Base-by-base conservation (phyloP, 139 green algal genomes). In the Coelastrella sp. region DNA sequence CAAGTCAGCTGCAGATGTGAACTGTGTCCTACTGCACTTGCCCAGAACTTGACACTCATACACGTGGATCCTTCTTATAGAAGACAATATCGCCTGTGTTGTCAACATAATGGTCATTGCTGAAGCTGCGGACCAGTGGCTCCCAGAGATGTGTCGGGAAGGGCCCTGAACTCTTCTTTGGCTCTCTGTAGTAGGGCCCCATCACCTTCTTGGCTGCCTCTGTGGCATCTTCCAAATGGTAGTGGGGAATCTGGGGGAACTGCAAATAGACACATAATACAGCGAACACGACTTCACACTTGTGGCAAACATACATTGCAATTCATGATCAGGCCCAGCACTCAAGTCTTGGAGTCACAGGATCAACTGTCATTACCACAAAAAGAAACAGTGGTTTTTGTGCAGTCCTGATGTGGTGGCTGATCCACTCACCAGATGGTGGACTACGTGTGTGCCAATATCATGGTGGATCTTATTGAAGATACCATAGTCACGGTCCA, bases 391-490 rank as follows among this genome's bases (percentile, higher is more conserved):
- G n/a, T n/a, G n/a, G n/a, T n/a, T n/a, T n/a, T n/a, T n/a, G n/a
- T n/a, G n/a, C n/a, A n/a, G n/a, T n/a, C n/a, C n/a, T n/a, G n/a
- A n/a, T n/a, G n/a, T n/a, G n/a, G n/a, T n/a, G n/a, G n/a, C n/a
- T n/a, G n/a, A n/a, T n/a, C n/a, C 27, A 15, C 75, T 71, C 53
- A 82, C 75, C 75, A 99, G 90, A 88, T 99, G 96, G 83, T 99
- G 96, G 77, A 98, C 89, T 6, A 98, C 96, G 88, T 99, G 96
- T 23, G 95, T 98, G 59, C 95, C 96, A 40, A 99, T 99, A 88
- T 98, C 93, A 79, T 99, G 96, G 88, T 98, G 96, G 80, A 99
- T 96, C 87, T 98, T 98, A 89, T 98, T 98, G 92, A 98, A 97
- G 88, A 99, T 97, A 82, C 96, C 96, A 77, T 96, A 99, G 86